Percentiles rank a stretch among this genome's conserved stretches.
Evolutionary conservation across 2,329 filamentous ascomycete genomes (phyloP).

Genomic region (Magnaporthales sp.): DNA sequence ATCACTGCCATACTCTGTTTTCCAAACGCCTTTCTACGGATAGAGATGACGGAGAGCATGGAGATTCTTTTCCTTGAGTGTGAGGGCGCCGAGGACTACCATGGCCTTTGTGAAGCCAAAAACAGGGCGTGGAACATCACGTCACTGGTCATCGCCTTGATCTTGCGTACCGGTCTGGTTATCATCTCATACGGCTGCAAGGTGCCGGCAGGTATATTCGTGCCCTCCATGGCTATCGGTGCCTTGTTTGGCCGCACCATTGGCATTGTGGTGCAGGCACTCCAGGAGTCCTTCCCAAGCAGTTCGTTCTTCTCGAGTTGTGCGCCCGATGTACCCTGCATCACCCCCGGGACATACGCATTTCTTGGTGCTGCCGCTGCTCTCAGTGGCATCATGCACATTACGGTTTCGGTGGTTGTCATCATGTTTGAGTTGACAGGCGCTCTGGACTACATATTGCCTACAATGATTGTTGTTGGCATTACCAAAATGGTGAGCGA

Average conservation of each 20-base stretch:
- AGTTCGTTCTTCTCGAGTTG: conserved; percentile 84
- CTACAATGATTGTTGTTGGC: conserved; percentile 98
- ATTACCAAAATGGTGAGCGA: conserved; percentile 91
- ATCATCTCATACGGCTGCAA: conserved; percentile 97
- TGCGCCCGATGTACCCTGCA: conserved; percentile 85
- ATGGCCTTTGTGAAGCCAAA: conserved; percentile 74
- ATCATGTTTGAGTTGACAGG: conserved; percentile 99
- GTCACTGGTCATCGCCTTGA: conserved; percentile 69
- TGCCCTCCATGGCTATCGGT: conserved; percentile 95
- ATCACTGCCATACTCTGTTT: conserved; percentile 90
- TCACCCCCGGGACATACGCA: conserved; percentile 94
- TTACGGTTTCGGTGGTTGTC: conserved; percentile 91
- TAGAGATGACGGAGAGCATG: conserved; percentile 99
- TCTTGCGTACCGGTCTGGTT: conserved; percentile 74
- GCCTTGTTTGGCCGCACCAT: conserved; percentile 88
- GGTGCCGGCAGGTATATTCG: conserved; percentile 94
- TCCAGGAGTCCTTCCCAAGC: conserved; percentile 75
- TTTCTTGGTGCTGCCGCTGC: conserved; percentile 89
- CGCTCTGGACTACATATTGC: conserved; percentile 89
- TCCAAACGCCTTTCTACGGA: conserved; percentile 87
- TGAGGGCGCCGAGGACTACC: conserved; percentile 78
- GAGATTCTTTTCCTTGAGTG: conserved; percentile 94
- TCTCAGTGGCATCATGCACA: conserved; percentile 94
- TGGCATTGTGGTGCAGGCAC: conserved; percentile 86
- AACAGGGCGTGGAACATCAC: conserved; percentile 71